A percentile compares a stretch with the other conserved stretches of the same genome.
phyloP scores from a whole-genome alignment of 148 eudicot species.

The Chenopodium quinoa region DNA sequence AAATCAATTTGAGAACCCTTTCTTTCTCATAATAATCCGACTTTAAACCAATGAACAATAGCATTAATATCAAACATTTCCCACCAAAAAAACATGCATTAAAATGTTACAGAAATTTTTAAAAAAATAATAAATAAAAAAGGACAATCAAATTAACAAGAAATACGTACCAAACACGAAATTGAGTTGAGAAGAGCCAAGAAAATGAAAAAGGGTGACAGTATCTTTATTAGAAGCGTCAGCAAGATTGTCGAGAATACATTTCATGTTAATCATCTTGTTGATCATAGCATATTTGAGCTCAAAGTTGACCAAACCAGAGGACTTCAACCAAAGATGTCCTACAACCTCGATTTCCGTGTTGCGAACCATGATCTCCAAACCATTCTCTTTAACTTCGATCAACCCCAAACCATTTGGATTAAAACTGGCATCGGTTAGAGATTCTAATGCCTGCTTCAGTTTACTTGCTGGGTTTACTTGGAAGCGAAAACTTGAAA shows the following conservation, averaged over 20 bases:
- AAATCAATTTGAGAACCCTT: no score
- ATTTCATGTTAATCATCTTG: slow-evolving; percentile 9
- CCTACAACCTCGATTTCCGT: neutral
- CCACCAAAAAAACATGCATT: no score
- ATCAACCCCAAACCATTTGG: slow-evolving; percentile 8
- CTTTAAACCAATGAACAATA: no score
- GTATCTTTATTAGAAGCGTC: slow-evolving; percentile 8
- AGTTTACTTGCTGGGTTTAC: slow-evolving; percentile 15
- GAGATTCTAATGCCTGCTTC: slow-evolving; percentile 7
- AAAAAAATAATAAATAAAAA: no score
- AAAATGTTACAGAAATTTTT: no score
- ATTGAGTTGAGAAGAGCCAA: neutral
- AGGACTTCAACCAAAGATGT: slow-evolving; percentile 8
- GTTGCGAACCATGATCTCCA: slow-evolving; percentile 12
- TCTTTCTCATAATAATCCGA: no score
- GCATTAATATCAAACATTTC: no score
- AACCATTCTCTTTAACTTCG: neutral
- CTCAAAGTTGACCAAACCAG: slow-evolving; percentile 16
- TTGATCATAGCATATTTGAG: neutral
- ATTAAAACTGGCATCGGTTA: slow-evolving; percentile 6
- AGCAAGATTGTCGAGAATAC: neutral
- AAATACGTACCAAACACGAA: slow-evolving; percentile 2
- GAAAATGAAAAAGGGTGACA: slow-evolving; percentile 6
- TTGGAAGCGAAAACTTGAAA: neutral
- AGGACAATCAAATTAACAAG: neutral